Conservation (phyloP, 768 basidiomycete species). For the Mycena amicta region DNA sequence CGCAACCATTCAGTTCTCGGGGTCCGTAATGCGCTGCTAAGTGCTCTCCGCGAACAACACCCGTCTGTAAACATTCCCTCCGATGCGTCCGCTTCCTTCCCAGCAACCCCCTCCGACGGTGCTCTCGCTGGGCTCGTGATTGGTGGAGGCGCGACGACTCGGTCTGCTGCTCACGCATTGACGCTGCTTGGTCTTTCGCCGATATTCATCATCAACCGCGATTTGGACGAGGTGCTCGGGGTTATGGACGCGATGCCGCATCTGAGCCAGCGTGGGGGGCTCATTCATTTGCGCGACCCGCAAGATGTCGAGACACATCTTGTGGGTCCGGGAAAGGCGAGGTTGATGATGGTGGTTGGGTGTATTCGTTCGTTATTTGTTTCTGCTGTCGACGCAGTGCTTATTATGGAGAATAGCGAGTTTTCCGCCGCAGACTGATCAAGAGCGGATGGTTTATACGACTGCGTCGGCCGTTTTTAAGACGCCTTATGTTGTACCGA, state of each 20-base stretch:
- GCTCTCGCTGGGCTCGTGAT: slow-evolving; percentile 35
- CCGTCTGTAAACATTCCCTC: slow-evolving; percentile 21
- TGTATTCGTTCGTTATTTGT: slow-evolving; percentile 33
- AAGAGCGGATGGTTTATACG: slow-evolving; percentile 37
- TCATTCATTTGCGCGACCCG: slow-evolving; percentile 34
- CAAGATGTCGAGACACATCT: slow-evolving; percentile 34
- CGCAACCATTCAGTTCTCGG: slow-evolving; percentile 31
- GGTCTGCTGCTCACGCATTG: slow-evolving; percentile 42
- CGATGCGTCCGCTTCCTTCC: slow-evolving; percentile 20
- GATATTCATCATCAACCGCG: slow-evolving; percentile 36
- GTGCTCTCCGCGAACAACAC: slow-evolving; percentile 29
- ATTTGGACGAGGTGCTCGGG: slow-evolving; percentile 31
- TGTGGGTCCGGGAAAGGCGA: slow-evolving; percentile 24
- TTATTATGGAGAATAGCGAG: slow-evolving; percentile 24
- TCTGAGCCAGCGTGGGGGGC: slow-evolving; percentile 18
- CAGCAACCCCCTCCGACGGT: slow-evolving; percentile 6
- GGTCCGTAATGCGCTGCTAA: slow-evolving; percentile 35
- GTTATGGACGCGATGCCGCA: slow-evolving; percentile 31
- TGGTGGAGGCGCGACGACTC: slow-evolving; percentile 42
- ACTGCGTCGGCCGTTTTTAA: slow-evolving; percentile 34
- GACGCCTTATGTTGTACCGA: slow-evolving; percentile 30
- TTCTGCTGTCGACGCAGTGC: neutral
- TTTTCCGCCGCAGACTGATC: slow-evolving; percentile 28
- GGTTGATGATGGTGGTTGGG: slow-evolving; percentile 36
- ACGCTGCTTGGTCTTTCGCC: slow-evolving; percentile 61